These are phyloP conservation scores for Ophiostoma tasmaniense DNA, from an alignment of 2,329 filamentous ascomycete genomes.

Conservation along the genomic window DNA sequence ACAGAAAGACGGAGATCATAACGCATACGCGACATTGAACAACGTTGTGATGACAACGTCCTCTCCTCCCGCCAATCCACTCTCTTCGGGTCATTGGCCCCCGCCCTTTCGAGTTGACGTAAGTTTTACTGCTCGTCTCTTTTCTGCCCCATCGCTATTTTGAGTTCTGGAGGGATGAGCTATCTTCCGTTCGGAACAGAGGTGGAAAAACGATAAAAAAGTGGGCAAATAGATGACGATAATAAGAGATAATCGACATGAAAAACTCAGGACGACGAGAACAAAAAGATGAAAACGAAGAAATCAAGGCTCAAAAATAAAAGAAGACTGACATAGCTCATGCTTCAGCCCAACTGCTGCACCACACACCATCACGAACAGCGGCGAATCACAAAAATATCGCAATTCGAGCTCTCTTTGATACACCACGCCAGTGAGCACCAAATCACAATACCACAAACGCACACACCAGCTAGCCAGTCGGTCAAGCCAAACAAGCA, in stretches of 20 bases:
- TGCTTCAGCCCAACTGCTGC: background rate
- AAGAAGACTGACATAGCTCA: background rate
- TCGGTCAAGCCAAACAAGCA: slow-evolving; percentile 17
- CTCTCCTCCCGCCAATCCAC: background rate
- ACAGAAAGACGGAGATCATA: background rate
- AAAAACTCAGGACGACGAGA: background rate
- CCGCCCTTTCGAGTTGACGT: background rate
- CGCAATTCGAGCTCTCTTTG: slow-evolving; percentile 5
- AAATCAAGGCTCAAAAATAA: background rate
- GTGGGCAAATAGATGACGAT: background rate
- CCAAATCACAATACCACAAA: background rate
- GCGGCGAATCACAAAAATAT: slow-evolving; percentile 15
- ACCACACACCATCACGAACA: background rate
- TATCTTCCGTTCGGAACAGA: background rate
- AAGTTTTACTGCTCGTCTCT: background rate
- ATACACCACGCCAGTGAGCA: background rate
- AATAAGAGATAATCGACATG: background rate
- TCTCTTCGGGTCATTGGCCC: background rate
- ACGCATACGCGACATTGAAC: background rate
- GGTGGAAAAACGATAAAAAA: background rate
- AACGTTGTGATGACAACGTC: background rate
- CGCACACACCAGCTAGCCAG: background rate
- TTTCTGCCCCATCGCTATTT: background rate
- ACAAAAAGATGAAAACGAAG: background rate
- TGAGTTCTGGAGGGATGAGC: background rate